phyloP scores from a whole-genome alignment of 345 rosid species.

The Eucalyptus cloeziana region DNA sequence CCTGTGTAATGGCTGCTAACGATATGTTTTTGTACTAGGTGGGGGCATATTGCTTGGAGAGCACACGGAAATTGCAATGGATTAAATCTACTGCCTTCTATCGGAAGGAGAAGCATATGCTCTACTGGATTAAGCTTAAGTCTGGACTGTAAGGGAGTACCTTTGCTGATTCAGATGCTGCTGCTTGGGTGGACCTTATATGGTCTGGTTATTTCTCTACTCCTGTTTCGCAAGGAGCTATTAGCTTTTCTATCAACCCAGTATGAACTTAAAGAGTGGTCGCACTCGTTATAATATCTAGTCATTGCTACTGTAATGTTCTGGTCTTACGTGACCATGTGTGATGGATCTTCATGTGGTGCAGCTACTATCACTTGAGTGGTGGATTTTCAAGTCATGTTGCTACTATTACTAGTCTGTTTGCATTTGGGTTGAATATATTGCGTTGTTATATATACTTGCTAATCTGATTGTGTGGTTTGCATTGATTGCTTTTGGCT shows the following conservation, averaged over 20 bases:
- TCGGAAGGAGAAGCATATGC: not conserved
- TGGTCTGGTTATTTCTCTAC: not conserved
- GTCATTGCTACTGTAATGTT: not conserved
- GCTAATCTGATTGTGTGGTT: not conserved
- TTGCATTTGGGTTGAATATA: not conserved
- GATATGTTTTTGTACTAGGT: not conserved
- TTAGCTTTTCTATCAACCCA: not conserved
- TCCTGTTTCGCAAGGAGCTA: not conserved
- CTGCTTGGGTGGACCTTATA: not conserved
- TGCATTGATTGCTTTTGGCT: not conserved
- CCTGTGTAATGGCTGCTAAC: not conserved
- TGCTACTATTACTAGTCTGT: not conserved
- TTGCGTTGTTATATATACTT: not conserved
- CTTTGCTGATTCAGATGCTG: not conserved
- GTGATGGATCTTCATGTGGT: not conserved
- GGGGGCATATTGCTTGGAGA: not conserved
- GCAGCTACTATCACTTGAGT: not conserved
- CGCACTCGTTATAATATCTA: not conserved
- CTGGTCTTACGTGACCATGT: not conserved
- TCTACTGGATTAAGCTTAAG: not conserved
- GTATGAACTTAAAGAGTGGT: not conserved
- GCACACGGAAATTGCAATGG: not conserved
- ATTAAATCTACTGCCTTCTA: not conserved
- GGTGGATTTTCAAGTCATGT: not conserved
- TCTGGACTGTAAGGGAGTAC: not conserved